Evolutionary conservation across 2,329 filamentous ascomycete genomes (phyloP).

Genomic region (Aspergillus ruber): DNA sequence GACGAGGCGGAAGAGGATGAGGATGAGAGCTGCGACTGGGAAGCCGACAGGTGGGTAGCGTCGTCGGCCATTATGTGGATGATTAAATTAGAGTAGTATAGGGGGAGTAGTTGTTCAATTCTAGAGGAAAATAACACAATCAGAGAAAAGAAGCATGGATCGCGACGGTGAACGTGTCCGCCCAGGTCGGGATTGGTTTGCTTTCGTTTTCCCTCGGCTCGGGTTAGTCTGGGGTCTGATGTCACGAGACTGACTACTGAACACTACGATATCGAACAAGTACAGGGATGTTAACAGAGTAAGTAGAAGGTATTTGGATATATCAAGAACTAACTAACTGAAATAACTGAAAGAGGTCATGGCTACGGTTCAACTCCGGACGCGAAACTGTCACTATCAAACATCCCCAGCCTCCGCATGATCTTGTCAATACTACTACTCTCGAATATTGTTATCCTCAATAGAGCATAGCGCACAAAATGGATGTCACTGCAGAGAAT

Average conservation of each 20-base stretch:
- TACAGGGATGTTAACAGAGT: too few relatives aligned
- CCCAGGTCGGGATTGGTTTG: conserved; percentile 11
- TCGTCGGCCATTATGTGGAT: conserved; percentile 27
- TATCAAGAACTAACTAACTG: too few relatives aligned
- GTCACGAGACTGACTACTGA: conserved; percentile 22
- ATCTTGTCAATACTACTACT: too few relatives aligned
- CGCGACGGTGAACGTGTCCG: conserved; percentile 5
- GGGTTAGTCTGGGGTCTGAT: conserved; percentile 23
- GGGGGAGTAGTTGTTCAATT: not conserved
- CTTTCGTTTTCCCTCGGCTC: conserved; percentile 31
- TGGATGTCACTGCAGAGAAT: conserved; percentile 51
- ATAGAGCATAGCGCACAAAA: conserved; percentile 20
- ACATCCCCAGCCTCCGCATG: too few relatives aligned
- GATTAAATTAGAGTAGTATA: not conserved
- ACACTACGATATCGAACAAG: too few relatives aligned
- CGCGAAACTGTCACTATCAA: too few relatives aligned
- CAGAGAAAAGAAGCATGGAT: conserved; percentile 1
- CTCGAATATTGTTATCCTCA: not conserved
- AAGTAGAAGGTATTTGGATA: too few relatives aligned
- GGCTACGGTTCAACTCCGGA: too few relatives aligned
- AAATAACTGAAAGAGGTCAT: too few relatives aligned
- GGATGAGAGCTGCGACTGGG: conserved; percentile 54
- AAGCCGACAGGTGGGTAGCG: conserved; percentile 24
- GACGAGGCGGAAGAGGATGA: conserved; percentile 67
- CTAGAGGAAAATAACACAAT: conserved; percentile 1